Percentiles rank a stretch among this genome's conserved stretches.
Conservation (phyloP, 2,329 filamentous ascomycete genomes). For the Ascochyta clinopodiicola region DNA sequence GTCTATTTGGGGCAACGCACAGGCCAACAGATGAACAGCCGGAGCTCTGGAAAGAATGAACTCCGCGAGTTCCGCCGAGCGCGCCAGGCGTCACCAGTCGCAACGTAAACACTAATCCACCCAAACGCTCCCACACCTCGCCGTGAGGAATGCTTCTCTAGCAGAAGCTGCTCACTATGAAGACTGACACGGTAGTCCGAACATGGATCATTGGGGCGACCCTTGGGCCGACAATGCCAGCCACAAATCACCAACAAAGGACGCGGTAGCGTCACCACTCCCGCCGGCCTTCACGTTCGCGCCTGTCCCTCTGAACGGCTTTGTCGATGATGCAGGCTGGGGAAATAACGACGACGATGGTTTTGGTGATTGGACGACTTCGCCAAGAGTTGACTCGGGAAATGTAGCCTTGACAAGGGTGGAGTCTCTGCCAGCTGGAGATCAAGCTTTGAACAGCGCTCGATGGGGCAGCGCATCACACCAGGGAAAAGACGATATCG, state of each 20-base stretch:
- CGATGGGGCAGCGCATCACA: conserved; percentile 12
- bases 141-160: conserved; percentile 39
- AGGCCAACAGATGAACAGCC: no score
- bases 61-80: not conserved
- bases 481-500: conserved; percentile 2
- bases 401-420: not conserved
- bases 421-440: not conserved
- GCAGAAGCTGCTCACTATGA: conserved; percentile 45
- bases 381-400: conserved; percentile 13
- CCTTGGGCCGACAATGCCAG: conserved; percentile 49
- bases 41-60: conserved; percentile 4
- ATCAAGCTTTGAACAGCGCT: conserved; percentile 5
- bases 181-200: conserved; percentile 36
- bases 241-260: conserved; percentile 31
- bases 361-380: conserved; percentile 38
- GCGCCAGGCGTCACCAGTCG: conserved; percentile 1
- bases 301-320: conserved; percentile 36
- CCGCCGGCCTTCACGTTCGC: conserved; percentile 22
- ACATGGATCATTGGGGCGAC: conserved; percentile 52
- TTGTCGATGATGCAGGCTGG: conserved; percentile 48
- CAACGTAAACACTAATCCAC: conserved; percentile 9
- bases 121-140: conserved; percentile 2
- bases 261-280: conserved; percentile 29
- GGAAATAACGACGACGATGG: conserved; percentile 38
- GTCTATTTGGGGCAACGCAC: not conserved